Evolutionary conservation across 163 green algal genomes (phyloP).

Genomic region (Coccomyxa subellipsoidea): DNA sequence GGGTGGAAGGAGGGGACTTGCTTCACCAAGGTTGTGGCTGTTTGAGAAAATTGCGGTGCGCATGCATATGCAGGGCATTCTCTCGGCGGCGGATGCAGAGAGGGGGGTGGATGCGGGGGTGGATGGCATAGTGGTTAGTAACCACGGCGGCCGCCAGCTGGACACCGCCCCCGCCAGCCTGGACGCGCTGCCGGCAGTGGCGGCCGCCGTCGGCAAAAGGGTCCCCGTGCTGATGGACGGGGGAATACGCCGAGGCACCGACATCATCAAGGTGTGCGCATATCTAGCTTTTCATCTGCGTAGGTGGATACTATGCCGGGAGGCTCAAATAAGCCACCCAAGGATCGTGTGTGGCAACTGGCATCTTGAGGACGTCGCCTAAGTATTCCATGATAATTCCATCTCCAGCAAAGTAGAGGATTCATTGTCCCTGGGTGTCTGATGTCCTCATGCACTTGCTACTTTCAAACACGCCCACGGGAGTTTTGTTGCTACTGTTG

Average conservation of each 20-base stretch:
- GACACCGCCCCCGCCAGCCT: slow-evolving; percentile 63
- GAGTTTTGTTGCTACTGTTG: too few species aligned
- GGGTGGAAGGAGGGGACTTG: too few species aligned
- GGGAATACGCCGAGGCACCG: slow-evolving; percentile 82
- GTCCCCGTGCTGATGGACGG: slow-evolving; percentile 91
- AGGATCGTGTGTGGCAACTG: too few species aligned
- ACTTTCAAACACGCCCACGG: too few species aligned
- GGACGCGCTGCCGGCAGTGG: slow-evolving; percentile 51
- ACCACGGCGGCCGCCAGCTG: slow-evolving; percentile 88
- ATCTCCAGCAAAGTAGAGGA: too few species aligned
- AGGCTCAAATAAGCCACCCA: too few species aligned
- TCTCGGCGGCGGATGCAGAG: slow-evolving; percentile 74
- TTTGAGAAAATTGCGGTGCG: not conserved
- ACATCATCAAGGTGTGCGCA: slow-evolving; percentile 81
- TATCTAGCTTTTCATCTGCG: not conserved
- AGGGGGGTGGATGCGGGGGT: slow-evolving; percentile 71
- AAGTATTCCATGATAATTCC: too few species aligned
- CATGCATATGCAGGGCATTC: slow-evolving; percentile 60
- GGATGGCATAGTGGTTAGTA: slow-evolving; percentile 90
- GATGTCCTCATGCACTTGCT: too few species aligned
- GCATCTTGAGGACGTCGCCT: too few species aligned
- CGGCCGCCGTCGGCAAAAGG: slow-evolving; percentile 38
- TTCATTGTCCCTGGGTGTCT: too few species aligned
- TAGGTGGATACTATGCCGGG: not conserved
- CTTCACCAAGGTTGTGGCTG: not conserved